Evolutionary conservation across 768 basidiomycete species (phyloP).

Genomic region (Symmetrospora coprosmae): DNA sequence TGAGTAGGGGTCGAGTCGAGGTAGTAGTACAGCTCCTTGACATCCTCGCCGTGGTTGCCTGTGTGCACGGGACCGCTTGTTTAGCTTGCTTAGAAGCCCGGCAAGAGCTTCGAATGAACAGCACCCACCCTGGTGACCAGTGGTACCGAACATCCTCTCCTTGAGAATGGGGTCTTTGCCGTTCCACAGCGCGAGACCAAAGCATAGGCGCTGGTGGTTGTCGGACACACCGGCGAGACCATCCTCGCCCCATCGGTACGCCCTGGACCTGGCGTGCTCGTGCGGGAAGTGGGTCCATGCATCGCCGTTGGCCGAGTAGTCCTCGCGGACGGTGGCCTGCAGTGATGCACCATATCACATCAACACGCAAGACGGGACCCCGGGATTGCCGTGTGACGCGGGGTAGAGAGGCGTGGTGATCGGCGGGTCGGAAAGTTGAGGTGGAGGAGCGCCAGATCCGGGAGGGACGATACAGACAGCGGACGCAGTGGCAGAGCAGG

Average conservation of each 20-base stretch:
- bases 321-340: slow-evolving; percentile 93
- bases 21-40: slow-evolving; percentile 97
- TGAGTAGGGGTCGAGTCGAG: slow-evolving; percentile 97
- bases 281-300: slow-evolving; percentile 85
- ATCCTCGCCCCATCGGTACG: slow-evolving; percentile 98
- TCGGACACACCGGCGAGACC: slow-evolving; percentile 95
- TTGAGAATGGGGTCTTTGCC: slow-evolving; percentile 85
- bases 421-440: too few species aligned
- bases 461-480: too few species aligned
- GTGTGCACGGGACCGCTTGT: not conserved
- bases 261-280: slow-evolving; percentile 77
- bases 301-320: slow-evolving; percentile 85
- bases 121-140: slow-evolving; percentile 58
- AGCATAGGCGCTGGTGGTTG: slow-evolving; percentile 86
- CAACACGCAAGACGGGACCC: not conserved
- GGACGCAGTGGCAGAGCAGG: too few species aligned
- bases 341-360: slow-evolving; percentile 4
- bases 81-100: not conserved
- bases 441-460: too few species aligned
- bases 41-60: slow-evolving; percentile 98
- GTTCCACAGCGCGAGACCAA: slow-evolving; percentile 87
- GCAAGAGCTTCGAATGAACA: slow-evolving; percentile 8
- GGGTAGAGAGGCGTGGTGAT: too few species aligned
- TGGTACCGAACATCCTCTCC: slow-evolving; percentile 89
- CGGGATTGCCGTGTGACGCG: not conserved